Base-by-base conservation (phyloP, 1,139 yeast species). In the Pichia sp. region DNA sequence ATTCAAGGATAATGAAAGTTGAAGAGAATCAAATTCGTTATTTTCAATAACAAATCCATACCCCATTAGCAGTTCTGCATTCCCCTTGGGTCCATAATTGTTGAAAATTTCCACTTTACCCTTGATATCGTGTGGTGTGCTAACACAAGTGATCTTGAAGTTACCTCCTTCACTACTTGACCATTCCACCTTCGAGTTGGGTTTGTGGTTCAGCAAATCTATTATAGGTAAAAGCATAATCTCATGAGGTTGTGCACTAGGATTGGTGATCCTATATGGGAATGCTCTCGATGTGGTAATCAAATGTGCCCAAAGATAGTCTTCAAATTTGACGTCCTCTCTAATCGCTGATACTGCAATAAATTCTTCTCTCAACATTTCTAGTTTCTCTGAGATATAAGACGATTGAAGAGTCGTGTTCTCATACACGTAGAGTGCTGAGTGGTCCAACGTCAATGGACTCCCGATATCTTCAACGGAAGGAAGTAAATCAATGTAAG, bases 61-160 rank as follows among this genome's bases (percentile, higher is more conserved):
- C 0, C 75, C 81, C 47, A 74, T 56, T 6, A 74, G 57, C 27
- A 80, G 63, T 51, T 86, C 95, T 49, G 85, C 94, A 52, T 87
- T 87, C 1, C 94, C 86, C 54, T 87, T 87, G 36, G 81, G 74
- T 1, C 96, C 96, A 57, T 87, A 87, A 56, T 85, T 85, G 55
- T 87, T 86, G 53, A 62, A 81, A 1, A 85, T 46, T 51, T 84
- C 80, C 5, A 3, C 54, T 9, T 45, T 31, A 10, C 40, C 35
- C 22, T 53, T 48, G 11, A 44, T 51, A 4, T 13, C 4, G 2
- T 13, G 12, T 23, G 8, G 4, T 10, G 19, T 6, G 5, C 3
- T 19, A 14, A 9, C 3, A 9, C 18, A 3, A 8, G 34, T 3
- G 12, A 33, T 22, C 16, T 31, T 26, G n/a, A 33, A 30, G 1